A percentile compares a stretch with the other conserved stretches of the same genome.
These are phyloP conservation scores for Paragyromitra xinjiangensis DNA, from an alignment of 495 filamentous ascomycete species.

Conservation along the genomic window DNA sequence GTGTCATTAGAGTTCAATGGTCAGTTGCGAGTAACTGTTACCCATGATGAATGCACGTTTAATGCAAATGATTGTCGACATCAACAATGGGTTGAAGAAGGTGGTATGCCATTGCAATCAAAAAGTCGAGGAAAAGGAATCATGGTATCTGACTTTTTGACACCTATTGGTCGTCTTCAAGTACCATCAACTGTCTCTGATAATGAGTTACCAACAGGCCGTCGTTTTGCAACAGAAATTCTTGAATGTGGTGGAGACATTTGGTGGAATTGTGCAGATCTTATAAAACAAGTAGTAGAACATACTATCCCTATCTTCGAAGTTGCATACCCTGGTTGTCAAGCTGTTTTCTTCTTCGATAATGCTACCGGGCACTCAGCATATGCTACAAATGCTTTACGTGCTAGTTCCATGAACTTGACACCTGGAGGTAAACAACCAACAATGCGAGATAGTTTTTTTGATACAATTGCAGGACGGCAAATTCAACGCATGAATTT, in stretches of 20 bases:
- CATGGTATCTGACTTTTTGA: neutral
- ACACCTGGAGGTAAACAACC: neutral
- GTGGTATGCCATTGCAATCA: neutral
- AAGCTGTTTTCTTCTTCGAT: neutral
- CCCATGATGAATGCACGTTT: neutral
- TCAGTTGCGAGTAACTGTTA: neutral
- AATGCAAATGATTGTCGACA: slow-evolving; percentile 1
- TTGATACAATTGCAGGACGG: neutral
- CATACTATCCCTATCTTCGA: neutral
- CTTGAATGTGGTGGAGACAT: neutral
- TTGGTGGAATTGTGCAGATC: neutral
- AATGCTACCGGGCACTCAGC: neutral
- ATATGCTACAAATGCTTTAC: neutral
- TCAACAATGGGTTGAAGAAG: neutral
- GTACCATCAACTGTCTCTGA: neutral
- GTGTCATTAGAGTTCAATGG: neutral
- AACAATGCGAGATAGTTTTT: neutral
- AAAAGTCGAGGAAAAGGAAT: neutral
- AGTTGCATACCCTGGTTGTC: neutral
- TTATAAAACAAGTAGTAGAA: neutral
- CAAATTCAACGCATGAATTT: neutral
- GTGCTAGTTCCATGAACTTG: neutral
- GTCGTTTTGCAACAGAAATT: neutral
- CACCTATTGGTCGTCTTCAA: neutral
- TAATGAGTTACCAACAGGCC: neutral